These are phyloP conservation scores for Psilocybe mexicana DNA, from an alignment of 1,284 basidiomycete species.

Conservation along the genomic window DNA sequence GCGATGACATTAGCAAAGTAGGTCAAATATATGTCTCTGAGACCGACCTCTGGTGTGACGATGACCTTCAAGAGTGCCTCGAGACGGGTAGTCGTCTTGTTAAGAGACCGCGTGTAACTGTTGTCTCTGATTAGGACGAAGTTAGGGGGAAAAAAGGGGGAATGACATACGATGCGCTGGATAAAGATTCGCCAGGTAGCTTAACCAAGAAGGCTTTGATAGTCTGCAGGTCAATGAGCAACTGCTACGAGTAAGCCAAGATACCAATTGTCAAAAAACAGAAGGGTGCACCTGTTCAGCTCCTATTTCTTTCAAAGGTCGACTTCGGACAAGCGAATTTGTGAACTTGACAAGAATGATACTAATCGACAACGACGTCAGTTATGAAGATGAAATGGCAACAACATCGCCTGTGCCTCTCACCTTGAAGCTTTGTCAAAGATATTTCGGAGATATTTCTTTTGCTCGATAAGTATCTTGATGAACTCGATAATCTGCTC, in stretches of 20 bases:
- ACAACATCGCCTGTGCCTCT: conserved; percentile 7
- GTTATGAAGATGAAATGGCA: neutral
- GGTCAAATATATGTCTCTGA: neutral
- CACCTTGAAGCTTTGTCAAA: conserved; percentile 91
- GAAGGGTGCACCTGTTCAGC: conserved; percentile 77
- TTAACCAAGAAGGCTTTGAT: conserved; percentile 84
- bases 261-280: neutral
- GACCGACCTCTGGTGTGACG: conserved; percentile 76
- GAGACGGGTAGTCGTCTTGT: conserved; percentile 76
- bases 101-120: conserved; percentile 82
- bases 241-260: conserved; percentile 42
- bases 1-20: neutral
- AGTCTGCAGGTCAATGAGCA: conserved; percentile 89
- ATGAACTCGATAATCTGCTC: conserved; percentile 68
- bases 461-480: conserved; percentile 81
- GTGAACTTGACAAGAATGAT: conserved; percentile 84
- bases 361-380: conserved; percentile 40
- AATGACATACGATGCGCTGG: conserved; percentile 52
- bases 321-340: conserved; percentile 81
- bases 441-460: conserved; percentile 90
- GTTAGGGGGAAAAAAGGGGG: neutral
- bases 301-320: conserved; percentile 86
- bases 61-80: conserved; percentile 95
- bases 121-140: neutral
- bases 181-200: conserved; percentile 71